Percentiles rank a stretch among this genome's conserved stretches.
Evolutionary conservation across 495 filamentous ascomycete species (phyloP).

Genomic region (Cercophora newfieldiana): DNA sequence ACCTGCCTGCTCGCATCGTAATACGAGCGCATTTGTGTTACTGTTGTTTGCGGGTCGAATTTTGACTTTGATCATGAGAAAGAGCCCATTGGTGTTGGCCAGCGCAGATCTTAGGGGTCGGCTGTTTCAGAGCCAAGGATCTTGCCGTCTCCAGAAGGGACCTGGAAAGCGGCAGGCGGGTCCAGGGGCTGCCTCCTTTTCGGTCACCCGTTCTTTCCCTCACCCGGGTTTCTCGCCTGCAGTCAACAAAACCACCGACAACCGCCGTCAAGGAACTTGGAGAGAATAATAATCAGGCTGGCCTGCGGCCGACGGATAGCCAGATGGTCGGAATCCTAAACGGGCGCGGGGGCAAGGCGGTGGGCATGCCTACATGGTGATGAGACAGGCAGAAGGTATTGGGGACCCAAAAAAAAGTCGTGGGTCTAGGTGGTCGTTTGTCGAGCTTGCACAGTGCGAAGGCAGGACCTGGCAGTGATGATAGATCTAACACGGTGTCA

Average conservation of each 20-base stretch:
- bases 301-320: not conserved
- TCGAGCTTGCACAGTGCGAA: not conserved
- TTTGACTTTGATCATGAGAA: not conserved
- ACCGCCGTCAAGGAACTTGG: not conserved
- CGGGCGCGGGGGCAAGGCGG: no score
- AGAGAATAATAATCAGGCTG: not conserved
- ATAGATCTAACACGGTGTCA: not conserved
- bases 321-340: not conserved
- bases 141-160: not conserved
- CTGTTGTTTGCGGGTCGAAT: not conserved
- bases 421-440: not conserved
- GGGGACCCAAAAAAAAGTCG: not conserved
- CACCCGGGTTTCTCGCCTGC: not conserved
- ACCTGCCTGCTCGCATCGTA: not conserved
- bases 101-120: constrained; percentile 11
- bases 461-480: no score
- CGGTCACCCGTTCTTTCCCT: not conserved
- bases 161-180: not conserved
- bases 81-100: constrained; percentile 11
- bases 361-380: no score
- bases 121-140: constrained; percentile 9
- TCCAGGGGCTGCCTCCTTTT: constrained; percentile 10
- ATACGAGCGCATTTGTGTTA: not conserved
- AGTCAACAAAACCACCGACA: not conserved
- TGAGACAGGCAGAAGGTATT: not conserved